Evolutionary conservation across 768 basidiomycete species (phyloP), one percentile per base, ranked within the genome.

Genomic region (Omphalotus guepiniiformis): DNA sequence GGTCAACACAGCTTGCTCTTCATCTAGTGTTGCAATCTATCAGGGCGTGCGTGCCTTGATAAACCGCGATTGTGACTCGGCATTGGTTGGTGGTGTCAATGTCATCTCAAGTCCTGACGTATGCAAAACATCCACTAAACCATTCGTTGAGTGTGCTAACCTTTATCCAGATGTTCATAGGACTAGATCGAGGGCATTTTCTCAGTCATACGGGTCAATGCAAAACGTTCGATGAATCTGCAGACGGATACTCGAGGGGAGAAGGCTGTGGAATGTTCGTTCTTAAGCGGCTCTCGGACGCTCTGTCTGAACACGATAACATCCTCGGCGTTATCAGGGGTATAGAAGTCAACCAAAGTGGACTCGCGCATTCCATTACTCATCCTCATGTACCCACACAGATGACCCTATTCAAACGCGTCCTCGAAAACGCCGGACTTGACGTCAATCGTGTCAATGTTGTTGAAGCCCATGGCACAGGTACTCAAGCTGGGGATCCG

Each of bases 401-500:
- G 54, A 63, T 69, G 5, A 54, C 61, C 11, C 75, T 90, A n/a
- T 75, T 87, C 52, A 58, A 58, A 30, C 68, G 63, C 3, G 61
- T 84, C 18, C 60, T 85, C 12, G 55, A 63, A 12, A 64, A 62
- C 34, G 65, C 80, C 15, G 70, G 72, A 3, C 57, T 84, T 9
- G 59, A 65, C 32, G 64, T 79, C 0, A 55, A 54, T 29, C 68
- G 74, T 2, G 65, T 90, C 43, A 78, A 73, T 50, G 75, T 86
- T 19, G 72, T 84, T 18, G 88, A 90, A 58, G 83, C 84, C 3
- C 87, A 89, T 58, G 86, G 84, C 1, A 84, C 86, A 1, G 88
- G 80, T 0, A 81, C 86, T 0, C 81, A 82, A 55, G 80, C 79
- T 2, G 87, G 87, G 6, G 86, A 88, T 60, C 73, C 78, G 1